phyloP scores from a whole-genome alignment of 2,329 filamentous ascomycete species.

The Aspergillus transmontanensis region DNA sequence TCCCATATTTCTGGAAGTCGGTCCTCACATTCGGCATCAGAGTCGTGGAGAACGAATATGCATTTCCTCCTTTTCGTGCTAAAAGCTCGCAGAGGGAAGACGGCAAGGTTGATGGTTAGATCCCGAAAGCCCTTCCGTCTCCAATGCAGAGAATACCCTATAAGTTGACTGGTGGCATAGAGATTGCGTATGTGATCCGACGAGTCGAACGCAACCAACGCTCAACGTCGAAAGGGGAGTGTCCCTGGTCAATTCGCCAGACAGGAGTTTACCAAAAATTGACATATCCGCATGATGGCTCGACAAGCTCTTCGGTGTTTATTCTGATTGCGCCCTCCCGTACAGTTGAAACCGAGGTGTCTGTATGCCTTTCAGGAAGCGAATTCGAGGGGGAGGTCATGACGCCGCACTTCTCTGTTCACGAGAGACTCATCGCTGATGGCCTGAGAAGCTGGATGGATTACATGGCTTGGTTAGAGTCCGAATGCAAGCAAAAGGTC shows the following conservation, averaged over 20 bases:
- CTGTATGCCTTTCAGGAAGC: neutral
- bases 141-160: neutral
- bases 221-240: neutral
- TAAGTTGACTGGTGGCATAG: slow-evolving; percentile 4
- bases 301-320: slow-evolving; percentile 1
- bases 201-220: slow-evolving; percentile 15
- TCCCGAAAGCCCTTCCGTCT: neutral
- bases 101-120: slow-evolving; percentile 4
- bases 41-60: slow-evolving; percentile 16
- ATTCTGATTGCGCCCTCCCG: slow-evolving; percentile 14
- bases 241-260: slow-evolving; percentile 20
- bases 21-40: slow-evolving; percentile 14
- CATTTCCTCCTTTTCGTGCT: slow-evolving; percentile 11
- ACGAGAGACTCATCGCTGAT: slow-evolving; percentile 13
- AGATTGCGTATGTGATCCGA: slow-evolving; percentile 17
- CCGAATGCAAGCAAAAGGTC: slow-evolving; percentile 13
- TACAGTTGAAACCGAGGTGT: slow-evolving; percentile 1
- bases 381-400: neutral
- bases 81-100: neutral
- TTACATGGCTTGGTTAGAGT: slow-evolving; percentile 19
- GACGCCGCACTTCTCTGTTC: slow-evolving; percentile 5
- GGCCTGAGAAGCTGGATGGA: slow-evolving; percentile 17
- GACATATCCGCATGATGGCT: slow-evolving; percentile 3
- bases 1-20: slow-evolving; percentile 14
- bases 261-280: slow-evolving; percentile 18